Evolutionary conservation across 106 monocot species (phyloP), one percentile per base, ranked within the genome.

Genomic region (Acanthochlamys bracteata): DNA sequence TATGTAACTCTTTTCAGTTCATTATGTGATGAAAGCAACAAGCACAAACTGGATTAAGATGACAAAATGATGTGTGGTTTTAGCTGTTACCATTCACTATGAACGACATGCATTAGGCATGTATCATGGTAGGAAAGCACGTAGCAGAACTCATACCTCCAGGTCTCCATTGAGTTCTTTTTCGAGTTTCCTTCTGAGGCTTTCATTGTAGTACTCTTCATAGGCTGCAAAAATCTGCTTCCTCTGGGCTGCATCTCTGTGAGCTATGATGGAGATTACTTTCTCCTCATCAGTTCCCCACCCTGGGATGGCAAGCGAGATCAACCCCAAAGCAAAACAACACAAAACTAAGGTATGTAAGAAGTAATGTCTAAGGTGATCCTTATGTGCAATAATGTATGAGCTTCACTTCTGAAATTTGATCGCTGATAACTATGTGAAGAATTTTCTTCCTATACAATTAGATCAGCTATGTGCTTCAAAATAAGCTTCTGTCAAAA

Each of bases 201-300:
- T 76, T 59, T 92, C 96, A 7, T 83, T 76, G 81, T 74, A 92
- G 25, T 68, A 75, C 41, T 85, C 72, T 80, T 98, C 78, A 41
- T 98, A 98, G 0, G 78, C 76, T 54, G 70, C 4, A 46, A 20
- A 60, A 47, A 98, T 88, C 58, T 80, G 81, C 58, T 66, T 74
- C 61, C 91, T 83, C 25, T 98, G 96, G 41, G 68, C 59, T 43
- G 96, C 82, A 79, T 85, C 73, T 42, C 96, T 73, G 52, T 98
- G 85, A 13, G 91, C 78, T 23, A 98, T 64, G 17, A 98, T 42
- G 1, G 40, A 51, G 39, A 92, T 92, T 43, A 98, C 65, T 10
- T 58, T 66, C 85, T 88, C 85, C 80, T 98, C 91, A 70, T 98
- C 91, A 10, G 96, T 91, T 7, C 88, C 96, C 84, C 84, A 98